Evolutionary conservation across 768 basidiomycete species (phyloP), one percentile per base, ranked within the genome.

Genomic region (Mycena pura): DNA sequence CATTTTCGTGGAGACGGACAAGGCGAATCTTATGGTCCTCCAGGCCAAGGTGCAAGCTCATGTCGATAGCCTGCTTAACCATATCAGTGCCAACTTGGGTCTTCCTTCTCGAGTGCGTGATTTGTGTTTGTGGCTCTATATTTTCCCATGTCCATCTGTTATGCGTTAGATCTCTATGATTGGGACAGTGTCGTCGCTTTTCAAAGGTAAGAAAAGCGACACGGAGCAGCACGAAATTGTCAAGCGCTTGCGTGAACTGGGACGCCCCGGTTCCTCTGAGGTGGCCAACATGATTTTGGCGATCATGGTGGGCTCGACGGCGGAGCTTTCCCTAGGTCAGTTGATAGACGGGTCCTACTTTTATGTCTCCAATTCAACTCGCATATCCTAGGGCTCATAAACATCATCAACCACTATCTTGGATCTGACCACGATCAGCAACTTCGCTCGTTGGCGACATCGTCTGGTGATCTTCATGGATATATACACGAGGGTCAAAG

Each of bases 1-100:
- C 70, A 76, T 94, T 59, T 94, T 93, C 85, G 81, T 93, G 31
- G 86, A 92, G 50, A 77, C 86, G 21, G 89, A 90, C 50, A 69
- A 83, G 2, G 78, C 84, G 1, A 84, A 86, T 65, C 73, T 86
- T 27, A 83, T 88, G 82, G 78, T 82, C 21, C 68, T 86, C 22
- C 79, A 83, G 64, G 74, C 78, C 43, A 83, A 80, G 57, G 84
- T 84, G 6, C 80, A 81, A 54, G 75, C 70, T 3, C 77, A 90
- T 47, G 74, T 91, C 10, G 76, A 82, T 24, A 77, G 82, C 31
- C 75, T 94, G 24, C 73, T 85, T 19, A 70, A 72, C 1, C 78
- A 83, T 54, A 91, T 94, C 76, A 88, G 84, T 69, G 63, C 68
- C 9, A 72, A 82, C 44, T 74, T 90, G 11, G 72, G 77, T 54